A percentile compares a stretch with the other conserved stretches of the same genome.
Evolutionary conservation across 2,329 filamentous ascomycete genomes (phyloP).

Genomic region (Xylariomycetidae sp.): DNA sequence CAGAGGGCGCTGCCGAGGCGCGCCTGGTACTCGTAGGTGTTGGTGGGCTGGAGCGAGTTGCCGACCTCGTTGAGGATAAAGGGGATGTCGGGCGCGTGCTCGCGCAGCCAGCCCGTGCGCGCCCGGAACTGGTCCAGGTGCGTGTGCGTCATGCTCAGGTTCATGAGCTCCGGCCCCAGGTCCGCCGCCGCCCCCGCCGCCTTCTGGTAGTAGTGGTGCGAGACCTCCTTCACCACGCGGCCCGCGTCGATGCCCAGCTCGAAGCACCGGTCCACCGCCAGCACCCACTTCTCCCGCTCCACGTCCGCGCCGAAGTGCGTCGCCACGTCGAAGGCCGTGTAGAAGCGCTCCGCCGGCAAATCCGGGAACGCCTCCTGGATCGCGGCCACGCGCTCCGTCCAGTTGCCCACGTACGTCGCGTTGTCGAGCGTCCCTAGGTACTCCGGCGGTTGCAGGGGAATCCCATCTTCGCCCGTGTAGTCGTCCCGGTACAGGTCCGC

Average conservation of each 20-base stretch:
- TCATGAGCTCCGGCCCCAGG: conserved; percentile 26
- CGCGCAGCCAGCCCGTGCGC: conserved; percentile 28
- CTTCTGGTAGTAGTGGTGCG: conserved; percentile 34
- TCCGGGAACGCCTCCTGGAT: conserved; percentile 20
- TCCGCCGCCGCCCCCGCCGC: conserved; percentile 23
- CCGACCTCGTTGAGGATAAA: conserved; percentile 33
- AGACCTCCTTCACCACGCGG: conserved; percentile 28
- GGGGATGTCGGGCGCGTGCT: conserved; percentile 24
- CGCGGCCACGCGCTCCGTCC: conserved; percentile 27
- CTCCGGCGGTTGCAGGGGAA: conserved; percentile 26
- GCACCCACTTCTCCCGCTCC: conserved; percentile 17
- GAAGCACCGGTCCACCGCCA: conserved; percentile 27
- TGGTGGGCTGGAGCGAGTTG: conserved; percentile 27
- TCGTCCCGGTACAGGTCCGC: conserved; percentile 27
- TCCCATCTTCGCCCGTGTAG: conserved; percentile 18
- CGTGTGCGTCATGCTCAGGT: conserved; percentile 20
- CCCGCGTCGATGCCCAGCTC: conserved; percentile 28
- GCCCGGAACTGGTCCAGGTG: conserved; percentile 25
- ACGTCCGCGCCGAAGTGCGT: conserved; percentile 20
- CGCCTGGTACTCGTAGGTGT: conserved; percentile 29
- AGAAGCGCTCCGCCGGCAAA: conserved; percentile 24
- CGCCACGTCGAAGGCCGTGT: conserved; percentile 31
- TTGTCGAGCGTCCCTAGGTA: conserved; percentile 30
- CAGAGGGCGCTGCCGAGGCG: conserved; percentile 31
- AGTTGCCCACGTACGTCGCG: conserved; percentile 31